These are phyloP conservation scores for Scheffersomyces segobiensis DNA, from an alignment of 1,139 yeast genomes.

Conservation along the genomic window DNA sequence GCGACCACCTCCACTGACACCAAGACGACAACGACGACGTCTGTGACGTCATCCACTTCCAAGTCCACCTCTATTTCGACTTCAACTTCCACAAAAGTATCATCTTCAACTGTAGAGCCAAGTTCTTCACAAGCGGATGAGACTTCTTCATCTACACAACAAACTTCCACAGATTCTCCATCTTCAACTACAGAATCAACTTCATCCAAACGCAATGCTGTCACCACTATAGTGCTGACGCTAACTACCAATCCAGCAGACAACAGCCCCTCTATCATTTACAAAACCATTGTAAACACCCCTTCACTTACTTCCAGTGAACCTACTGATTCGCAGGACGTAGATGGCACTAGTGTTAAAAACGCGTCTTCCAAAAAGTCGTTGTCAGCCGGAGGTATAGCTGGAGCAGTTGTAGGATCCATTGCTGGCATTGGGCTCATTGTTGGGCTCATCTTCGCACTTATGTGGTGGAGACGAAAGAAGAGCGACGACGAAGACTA, in stretches of 20 bases:
- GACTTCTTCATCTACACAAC: conserved; percentile 9
- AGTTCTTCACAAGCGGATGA: conserved; percentile 7
- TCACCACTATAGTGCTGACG: conserved; percentile 15
- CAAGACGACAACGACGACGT: conserved; percentile 11
- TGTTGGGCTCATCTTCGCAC: conserved; percentile 32
- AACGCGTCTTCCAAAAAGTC: conserved; percentile 15
- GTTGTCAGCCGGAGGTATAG: conserved; percentile 66
- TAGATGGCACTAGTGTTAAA: conserved; percentile 9
- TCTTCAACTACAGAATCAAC: conserved; percentile 11
- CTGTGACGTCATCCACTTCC: conserved; percentile 14
- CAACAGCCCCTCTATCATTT: conserved; percentile 10
- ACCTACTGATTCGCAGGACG: conserved; percentile 4
- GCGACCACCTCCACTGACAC: conserved; percentile 13
- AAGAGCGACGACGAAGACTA: conserved; percentile 37
- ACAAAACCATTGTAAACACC: conserved; percentile 11
- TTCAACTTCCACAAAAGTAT: conserved; percentile 9
- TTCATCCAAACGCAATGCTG: conserved; percentile 17
- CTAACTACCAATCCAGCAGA: conserved; percentile 8
- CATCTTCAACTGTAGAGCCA: conserved; percentile 11
- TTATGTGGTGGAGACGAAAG: conserved; percentile 40
- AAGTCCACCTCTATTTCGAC: conserved; percentile 12
- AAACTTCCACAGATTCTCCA: conserved; percentile 13
- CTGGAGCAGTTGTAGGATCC: conserved; percentile 70
- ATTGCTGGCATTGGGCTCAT: conserved; percentile 46
- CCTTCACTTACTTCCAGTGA: conserved; percentile 11